phyloP scores from a whole-genome alignment of 495 filamentous ascomycete species.

The Aspergillus bridgeri region DNA sequence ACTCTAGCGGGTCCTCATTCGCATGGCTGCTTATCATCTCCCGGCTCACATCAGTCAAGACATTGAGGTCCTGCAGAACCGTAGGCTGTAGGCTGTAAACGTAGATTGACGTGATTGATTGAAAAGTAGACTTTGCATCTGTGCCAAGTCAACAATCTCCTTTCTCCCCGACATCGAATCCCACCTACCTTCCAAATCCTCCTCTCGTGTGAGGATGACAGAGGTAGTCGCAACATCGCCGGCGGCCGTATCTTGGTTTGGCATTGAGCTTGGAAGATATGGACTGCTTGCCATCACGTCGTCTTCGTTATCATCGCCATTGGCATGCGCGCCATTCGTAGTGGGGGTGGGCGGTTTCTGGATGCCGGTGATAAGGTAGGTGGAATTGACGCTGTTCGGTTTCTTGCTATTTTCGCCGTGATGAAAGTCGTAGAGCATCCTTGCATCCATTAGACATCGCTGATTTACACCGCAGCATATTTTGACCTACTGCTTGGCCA shows the following conservation, averaged over 20 bases:
- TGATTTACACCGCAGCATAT: not conserved
- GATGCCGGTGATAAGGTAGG: slow-evolving; percentile 76
- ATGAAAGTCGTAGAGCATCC: slow-evolving; percentile 92
- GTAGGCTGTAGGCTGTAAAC: slow-evolving; percentile 80
- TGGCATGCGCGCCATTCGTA: slow-evolving; percentile 29
- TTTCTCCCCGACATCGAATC: not conserved
- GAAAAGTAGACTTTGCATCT: slow-evolving; percentile 68
- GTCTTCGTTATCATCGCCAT: slow-evolving; percentile 27
- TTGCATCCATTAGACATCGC: slow-evolving; percentile 25
- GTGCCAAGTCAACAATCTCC: slow-evolving; percentile 5
- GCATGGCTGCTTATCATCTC: slow-evolving; percentile 52
- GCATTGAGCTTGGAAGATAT: slow-evolving; percentile 57
- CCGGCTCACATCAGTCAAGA: slow-evolving; percentile 64
- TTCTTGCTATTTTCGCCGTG: slow-evolving; percentile 72
- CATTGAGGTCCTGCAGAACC: slow-evolving; percentile 69
- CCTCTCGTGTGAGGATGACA: slow-evolving; percentile 74
- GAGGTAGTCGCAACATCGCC: slow-evolving; percentile 43
- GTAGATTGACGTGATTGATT: slow-evolving; percentile 71
- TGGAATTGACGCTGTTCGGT: slow-evolving; percentile 73
- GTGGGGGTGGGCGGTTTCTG: slow-evolving; percentile 28
- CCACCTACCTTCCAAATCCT: slow-evolving; percentile 66
- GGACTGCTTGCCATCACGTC: slow-evolving; percentile 71
- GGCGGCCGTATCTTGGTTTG: slow-evolving; percentile 42
- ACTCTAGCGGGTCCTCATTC: slow-evolving; percentile 61
- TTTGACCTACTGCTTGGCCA: slow-evolving; percentile 69